A percentile compares a stretch with the other conserved stretches of the same genome.
phyloP scores from a whole-genome alignment of 768 basidiomycete genomes.

The Dendrothele bispora region DNA sequence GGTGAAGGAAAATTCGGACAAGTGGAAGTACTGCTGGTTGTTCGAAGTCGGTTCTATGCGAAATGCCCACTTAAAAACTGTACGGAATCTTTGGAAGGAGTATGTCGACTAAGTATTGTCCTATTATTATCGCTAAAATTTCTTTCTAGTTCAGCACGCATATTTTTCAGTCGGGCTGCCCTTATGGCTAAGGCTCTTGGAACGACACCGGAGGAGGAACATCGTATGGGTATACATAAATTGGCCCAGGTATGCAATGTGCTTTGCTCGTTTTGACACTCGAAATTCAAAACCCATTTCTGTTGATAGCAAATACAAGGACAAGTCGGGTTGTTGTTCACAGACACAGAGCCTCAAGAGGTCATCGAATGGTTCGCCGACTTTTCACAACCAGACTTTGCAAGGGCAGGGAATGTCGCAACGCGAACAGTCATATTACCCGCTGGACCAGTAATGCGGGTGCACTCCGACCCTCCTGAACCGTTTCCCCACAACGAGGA shows the following conservation, averaged over 20 bases:
- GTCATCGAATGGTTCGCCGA: constrained; percentile 93
- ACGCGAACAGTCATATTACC: constrained; percentile 74
- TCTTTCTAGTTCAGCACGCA: constrained; percentile 69
- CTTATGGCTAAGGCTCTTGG: constrained; percentile 98
- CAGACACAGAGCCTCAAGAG: constrained; percentile 85
- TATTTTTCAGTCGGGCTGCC: constrained; percentile 83
- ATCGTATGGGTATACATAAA: constrained; percentile 72
- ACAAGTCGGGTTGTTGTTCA: constrained; percentile 92
- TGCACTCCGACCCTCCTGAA: constrained; percentile 76
- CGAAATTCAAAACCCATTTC: background rate
- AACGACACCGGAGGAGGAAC: constrained; percentile 82
- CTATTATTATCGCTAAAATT: constrained; percentile 2
- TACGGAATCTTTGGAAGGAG: constrained; percentile 93
- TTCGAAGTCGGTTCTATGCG: constrained; percentile 96
- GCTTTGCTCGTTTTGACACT: background rate
- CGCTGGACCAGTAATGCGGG: constrained; percentile 81
- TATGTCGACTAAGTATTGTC: constrained; percentile 33
- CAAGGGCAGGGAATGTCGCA: constrained; percentile 83
- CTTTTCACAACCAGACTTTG: constrained; percentile 89
- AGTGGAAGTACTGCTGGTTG: constrained; percentile 94
- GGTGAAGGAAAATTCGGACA: constrained; percentile 82
- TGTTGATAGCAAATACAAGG: constrained; percentile 82
- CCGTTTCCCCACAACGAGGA: constrained; percentile 96
- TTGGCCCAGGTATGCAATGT: constrained; percentile 65
- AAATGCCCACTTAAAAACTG: constrained; percentile 91